Evolutionary conservation across 179 eudicot genomes (phyloP), one percentile per base, ranked within the genome.

Genomic region (Patellifolia procumbens): DNA sequence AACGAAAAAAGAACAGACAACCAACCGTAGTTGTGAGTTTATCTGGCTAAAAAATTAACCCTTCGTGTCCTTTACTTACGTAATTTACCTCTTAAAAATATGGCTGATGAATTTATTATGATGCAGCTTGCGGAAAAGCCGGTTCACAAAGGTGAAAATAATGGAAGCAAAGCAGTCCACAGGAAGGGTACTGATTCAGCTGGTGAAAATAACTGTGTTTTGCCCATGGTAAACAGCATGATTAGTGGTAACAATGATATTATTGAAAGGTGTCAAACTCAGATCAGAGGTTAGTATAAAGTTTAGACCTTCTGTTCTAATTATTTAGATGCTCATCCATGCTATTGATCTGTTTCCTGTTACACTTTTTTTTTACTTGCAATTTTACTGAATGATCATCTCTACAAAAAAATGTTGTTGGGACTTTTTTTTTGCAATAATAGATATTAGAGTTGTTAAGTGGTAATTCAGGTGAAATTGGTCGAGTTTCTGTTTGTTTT

Each of bases 91-190:
- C 58, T 43, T 34, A 46, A 28, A 35, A 62, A 20, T 11, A 37
- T 37, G n/a, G 58, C 9, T 22, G 32, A 19, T 78, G 70, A 45
- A 2, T 67, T 56, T 71, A 1, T 74, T 35, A 64, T 43, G 52
- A 70, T 84, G 86, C 90, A 85, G 58, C 22, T 28, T 88, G 87
- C 63, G 70, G 85, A 73, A 79, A 74, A 63, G 53, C 42, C 48
- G 37, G 76, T 65, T 49, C 19, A 65, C 75, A 80, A 82, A 70
- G 81, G 71, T 39, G 73, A 55, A 70, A 80, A 70, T 32, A 61
- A 68, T 63, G 61, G 66, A 32, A 77, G 49, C 29, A 61, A 74
- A 52, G 48, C 32, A 2, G 19, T 31, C 2, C 4, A 6, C 2
- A 63, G 2, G 70, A 51, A 73, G 68, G 65, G 42, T 53, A 62